phyloP scores from a whole-genome alignment of 768 basidiomycete species.

The Mycena rosella region DNA sequence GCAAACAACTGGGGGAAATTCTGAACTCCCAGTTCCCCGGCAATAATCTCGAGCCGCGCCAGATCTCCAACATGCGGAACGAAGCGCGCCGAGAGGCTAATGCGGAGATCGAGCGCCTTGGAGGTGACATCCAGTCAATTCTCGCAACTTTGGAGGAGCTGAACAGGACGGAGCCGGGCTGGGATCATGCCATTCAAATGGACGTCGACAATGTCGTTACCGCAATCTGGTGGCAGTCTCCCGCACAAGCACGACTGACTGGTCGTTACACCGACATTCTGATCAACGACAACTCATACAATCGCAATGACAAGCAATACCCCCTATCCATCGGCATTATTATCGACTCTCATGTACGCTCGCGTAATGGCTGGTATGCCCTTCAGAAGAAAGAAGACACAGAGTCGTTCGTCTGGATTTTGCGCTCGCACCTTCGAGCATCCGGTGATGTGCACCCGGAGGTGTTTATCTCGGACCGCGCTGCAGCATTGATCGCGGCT shows the following conservation, averaged over 20 bases:
- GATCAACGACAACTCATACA: constrained; percentile 36
- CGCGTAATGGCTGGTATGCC: constrained; percentile 45
- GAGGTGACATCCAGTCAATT: constrained; percentile 46
- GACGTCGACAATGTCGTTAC: constrained; percentile 34
- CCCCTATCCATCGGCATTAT: constrained; percentile 48
- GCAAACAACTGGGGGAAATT: not conserved
- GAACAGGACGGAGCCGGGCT: constrained; percentile 35
- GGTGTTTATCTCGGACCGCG: constrained; percentile 43
- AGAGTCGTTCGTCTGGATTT: constrained; percentile 38
- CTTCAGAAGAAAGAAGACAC: constrained; percentile 43
- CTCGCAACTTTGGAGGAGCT: constrained; percentile 37
- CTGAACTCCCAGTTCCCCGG: constrained; percentile 29
- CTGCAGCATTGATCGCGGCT: not conserved
- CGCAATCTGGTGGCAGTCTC: constrained; percentile 50
- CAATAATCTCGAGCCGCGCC: constrained; percentile 44
- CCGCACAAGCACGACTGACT: constrained; percentile 1
- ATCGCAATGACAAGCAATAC: constrained; percentile 43
- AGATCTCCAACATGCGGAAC: constrained; percentile 48
- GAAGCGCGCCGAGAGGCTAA: constrained; percentile 31
- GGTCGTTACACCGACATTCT: no score
- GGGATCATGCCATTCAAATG: constrained; percentile 41
- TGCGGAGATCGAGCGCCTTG: constrained; percentile 36
- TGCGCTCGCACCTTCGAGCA: constrained; percentile 42
- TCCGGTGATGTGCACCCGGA: constrained; percentile 34
- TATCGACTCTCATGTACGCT: constrained; percentile 43